These are phyloP conservation scores for Blastocystis sp. DNA, from an alignment of 352 stramenopile species.

Conservation along the genomic window DNA sequence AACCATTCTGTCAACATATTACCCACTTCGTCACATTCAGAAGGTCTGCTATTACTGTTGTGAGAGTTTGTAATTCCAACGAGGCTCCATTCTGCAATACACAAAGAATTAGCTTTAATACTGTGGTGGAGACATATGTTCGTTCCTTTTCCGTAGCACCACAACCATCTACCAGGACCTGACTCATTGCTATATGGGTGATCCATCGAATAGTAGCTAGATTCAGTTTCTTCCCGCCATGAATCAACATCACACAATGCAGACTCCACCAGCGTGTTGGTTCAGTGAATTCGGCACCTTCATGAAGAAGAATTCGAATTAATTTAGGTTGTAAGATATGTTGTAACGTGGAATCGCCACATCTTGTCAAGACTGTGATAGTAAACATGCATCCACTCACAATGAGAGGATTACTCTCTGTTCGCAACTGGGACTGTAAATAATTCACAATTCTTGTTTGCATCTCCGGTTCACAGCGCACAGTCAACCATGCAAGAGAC, in stretches of 20 bases:
- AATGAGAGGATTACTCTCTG: neutral
- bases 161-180: neutral
- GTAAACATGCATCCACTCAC: neutral
- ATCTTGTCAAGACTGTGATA: neutral
- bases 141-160: neutral
- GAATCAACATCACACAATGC: neutral
- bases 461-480: neutral
- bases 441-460: neutral
- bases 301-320: neutral
- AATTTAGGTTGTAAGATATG: neutral
- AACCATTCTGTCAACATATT: too few relatives aligned
- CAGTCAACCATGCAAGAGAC: neutral
- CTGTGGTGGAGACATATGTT: neutral
- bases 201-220: neutral
- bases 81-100: too few relatives aligned
- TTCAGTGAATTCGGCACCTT: neutral
- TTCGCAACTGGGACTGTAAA: neutral
- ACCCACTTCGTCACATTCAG: neutral
- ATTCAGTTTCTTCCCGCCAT: neutral
- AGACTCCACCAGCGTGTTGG: neutral
- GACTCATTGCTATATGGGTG: neutral
- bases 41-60: neutral
- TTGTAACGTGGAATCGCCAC: neutral
- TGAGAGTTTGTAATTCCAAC: too few relatives aligned
- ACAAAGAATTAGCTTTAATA: neutral